Conservation (phyloP, 768 basidiomycete genomes). For the Xanthoconium stramineum region DNA sequence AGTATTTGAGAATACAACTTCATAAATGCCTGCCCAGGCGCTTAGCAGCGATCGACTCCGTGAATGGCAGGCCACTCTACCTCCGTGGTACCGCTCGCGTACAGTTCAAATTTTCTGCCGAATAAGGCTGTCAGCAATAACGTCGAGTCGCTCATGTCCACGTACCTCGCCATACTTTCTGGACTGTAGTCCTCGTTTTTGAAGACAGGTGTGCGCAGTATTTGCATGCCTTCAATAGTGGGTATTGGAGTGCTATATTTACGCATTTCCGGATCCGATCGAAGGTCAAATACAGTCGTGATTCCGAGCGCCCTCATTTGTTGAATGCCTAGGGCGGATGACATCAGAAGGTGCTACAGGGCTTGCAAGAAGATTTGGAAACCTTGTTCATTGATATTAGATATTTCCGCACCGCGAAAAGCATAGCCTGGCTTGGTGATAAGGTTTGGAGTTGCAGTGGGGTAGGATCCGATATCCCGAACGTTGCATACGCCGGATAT, state of each 20-base stretch:
- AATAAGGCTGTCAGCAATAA: conserved; percentile 4
- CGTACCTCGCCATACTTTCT: conserved; percentile 80
- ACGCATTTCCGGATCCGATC: conserved; percentile 75
- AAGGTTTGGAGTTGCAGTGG: conserved; percentile 45
- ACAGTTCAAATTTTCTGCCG: conserved; percentile 48
- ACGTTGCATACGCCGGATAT: conserved; percentile 76
- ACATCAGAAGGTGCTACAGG: neutral
- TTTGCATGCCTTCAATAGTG: conserved; percentile 56
- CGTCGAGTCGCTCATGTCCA: conserved; percentile 28
- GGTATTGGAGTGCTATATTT: conserved; percentile 71
- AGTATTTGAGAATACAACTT: conserved; percentile 79
- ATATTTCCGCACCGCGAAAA: conserved; percentile 72
- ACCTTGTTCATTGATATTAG: conserved; percentile 70
- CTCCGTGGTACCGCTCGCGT: conserved; percentile 79
- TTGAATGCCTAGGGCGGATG: conserved; percentile 44
- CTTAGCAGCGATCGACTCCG: neutral
- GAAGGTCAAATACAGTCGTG: conserved; percentile 68
- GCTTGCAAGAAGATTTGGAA: neutral
- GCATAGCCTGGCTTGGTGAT: conserved; percentile 56
- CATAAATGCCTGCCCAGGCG: conserved; percentile 61
- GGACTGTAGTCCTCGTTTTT: conserved; percentile 77
- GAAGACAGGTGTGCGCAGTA: conserved; percentile 62
- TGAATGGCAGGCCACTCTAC: conserved; percentile 32
- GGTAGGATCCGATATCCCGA: conserved; percentile 66
- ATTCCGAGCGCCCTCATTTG: conserved; percentile 61